Evolutionary conservation across 805 yeast species (phyloP), one percentile per base, ranked within the genome.

Genomic region (Schwanniomyces vanrijiae): DNA sequence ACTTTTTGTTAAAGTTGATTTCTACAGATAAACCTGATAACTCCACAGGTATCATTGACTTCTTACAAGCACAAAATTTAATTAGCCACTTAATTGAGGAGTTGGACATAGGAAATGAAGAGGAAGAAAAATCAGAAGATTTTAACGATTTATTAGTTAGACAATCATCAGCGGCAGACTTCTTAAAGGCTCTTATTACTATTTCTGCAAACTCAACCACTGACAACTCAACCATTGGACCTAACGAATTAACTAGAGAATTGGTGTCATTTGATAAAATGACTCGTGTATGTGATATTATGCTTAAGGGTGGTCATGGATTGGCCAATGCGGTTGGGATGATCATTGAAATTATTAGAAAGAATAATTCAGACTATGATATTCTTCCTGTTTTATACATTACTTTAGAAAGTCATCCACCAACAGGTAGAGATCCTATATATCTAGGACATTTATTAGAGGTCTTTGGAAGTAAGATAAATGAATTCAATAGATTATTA

Each of bases 291-390:
- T 70, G 77, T 47, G 48, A 59, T 26, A 64, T 70, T 40, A 73
- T 73, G 78, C 60, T 73, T 34, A 65, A 69, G 43, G 77, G 77
- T n/a, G 76, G 77, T 2, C 70, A 71, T 46, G 75, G 76, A 4
- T 62, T 73, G 50, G 73, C 76, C n/a, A 73, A 72, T 46, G 77
- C 77, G 7, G 78, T 73, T n/a, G 78, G 78, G 3, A 73, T 73
- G 43, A 65, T 73, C 40, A 73, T 73, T 45, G 78, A 73, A 47
- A 72, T 73, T 42, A 73, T 73, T 47, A 56, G 78, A 18, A 73
- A 73, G 46, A 73, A 73, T 51, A 73, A 73, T 50, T 70, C 76
- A 16, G 78, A 73, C 53, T 73, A 73, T 51, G 78, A 73, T 52
- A 65, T 71, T 45, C 64, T 73, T 41, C 77, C 77, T 1, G 73